These are phyloP conservation scores for Rosa multiflora DNA, from an alignment of 306 rosid species.

Conservation along the genomic window DNA sequence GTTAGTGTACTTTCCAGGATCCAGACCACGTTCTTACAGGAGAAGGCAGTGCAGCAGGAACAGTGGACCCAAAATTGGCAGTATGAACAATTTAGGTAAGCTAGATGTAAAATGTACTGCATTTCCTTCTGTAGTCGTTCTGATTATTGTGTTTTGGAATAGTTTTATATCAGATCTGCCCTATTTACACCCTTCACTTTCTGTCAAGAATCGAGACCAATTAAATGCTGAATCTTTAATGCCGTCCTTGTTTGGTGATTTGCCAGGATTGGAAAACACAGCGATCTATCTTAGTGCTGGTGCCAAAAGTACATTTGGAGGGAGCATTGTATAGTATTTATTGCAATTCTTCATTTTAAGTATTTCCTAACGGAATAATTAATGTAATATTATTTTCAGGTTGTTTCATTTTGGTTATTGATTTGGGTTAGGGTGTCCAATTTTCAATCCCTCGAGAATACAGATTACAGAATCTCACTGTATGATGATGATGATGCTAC, in stretches of 20 bases:
- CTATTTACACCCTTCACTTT: not conserved
- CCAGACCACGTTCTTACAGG: slow-evolving; percentile 72
- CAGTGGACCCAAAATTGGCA: slow-evolving; percentile 65
- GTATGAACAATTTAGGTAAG: slow-evolving; percentile 50
- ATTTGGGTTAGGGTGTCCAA: not conserved
- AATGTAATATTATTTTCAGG: not conserved
- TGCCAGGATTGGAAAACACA: not conserved
- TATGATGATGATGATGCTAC: slow-evolving; percentile 3
- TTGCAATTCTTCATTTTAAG: not conserved
- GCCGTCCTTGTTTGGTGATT: not conserved
- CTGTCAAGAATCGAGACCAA: not conserved
- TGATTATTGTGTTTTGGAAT: slow-evolving; percentile 12
- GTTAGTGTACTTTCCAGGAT: slow-evolving; percentile 57
- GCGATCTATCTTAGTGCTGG: not conserved
- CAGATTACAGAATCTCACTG: slow-evolving; percentile 8
- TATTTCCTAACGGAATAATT: not conserved
- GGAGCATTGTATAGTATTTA: slow-evolving; percentile 6
- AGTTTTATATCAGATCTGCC: not conserved
- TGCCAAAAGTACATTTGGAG: slow-evolving; percentile 3
- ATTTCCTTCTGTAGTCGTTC: not conserved
- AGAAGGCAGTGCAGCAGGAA: slow-evolving; percentile 80
- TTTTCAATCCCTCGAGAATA: slow-evolving; percentile 1
- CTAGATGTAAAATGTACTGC: slow-evolving; percentile 11
- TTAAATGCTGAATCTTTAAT: slow-evolving; percentile 4
- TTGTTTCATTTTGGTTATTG: slow-evolving; percentile 1